Conservation (phyloP, 2,329 filamentous ascomycete species). For the Clonostachys rosea region DNA sequence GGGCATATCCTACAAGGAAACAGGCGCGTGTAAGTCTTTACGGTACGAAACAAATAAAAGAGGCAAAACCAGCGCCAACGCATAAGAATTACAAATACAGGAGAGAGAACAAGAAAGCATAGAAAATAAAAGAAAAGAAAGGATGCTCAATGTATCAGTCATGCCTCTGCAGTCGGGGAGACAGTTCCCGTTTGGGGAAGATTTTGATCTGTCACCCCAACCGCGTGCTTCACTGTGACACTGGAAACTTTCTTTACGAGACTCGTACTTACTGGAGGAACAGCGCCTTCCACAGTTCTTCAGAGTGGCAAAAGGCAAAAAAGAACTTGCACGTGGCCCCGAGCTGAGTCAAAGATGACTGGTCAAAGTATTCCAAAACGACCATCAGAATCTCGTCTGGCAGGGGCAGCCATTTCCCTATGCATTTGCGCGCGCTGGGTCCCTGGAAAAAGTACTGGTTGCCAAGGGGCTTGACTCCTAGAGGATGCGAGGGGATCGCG, state of each 20-base stretch:
- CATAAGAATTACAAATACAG: background rate
- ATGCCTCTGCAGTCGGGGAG: too few relatives aligned
- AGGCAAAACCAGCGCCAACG: background rate
- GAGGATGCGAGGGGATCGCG: conserved; percentile 71
- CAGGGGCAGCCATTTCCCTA: conserved; percentile 62
- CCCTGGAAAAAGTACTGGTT: conserved; percentile 69
- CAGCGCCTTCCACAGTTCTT: conserved; percentile 85
- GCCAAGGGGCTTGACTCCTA: conserved; percentile 81
- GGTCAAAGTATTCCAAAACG: conserved; percentile 71
- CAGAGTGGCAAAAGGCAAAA: conserved; percentile 77
- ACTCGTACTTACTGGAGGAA: conserved; percentile 71
- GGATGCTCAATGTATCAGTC: too few relatives aligned
- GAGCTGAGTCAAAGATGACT: conserved; percentile 54
- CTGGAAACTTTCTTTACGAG: background rate
- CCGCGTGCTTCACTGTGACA: too few relatives aligned
- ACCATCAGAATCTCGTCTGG: conserved; percentile 79
- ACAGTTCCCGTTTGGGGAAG: too few relatives aligned
- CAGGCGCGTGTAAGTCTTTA: background rate
- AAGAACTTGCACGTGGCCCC: conserved; percentile 80
- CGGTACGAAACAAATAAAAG: background rate
- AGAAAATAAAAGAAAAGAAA: too few relatives aligned
- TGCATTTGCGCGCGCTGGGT: conserved; percentile 60
- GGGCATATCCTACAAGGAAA: conserved; percentile 13
- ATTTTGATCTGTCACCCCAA: too few relatives aligned
- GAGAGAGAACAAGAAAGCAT: background rate